Evolutionary conservation across 257 asterid species (phyloP), one percentile per base, ranked within the genome.

Genomic region (Nicotiana obtusifolia): DNA sequence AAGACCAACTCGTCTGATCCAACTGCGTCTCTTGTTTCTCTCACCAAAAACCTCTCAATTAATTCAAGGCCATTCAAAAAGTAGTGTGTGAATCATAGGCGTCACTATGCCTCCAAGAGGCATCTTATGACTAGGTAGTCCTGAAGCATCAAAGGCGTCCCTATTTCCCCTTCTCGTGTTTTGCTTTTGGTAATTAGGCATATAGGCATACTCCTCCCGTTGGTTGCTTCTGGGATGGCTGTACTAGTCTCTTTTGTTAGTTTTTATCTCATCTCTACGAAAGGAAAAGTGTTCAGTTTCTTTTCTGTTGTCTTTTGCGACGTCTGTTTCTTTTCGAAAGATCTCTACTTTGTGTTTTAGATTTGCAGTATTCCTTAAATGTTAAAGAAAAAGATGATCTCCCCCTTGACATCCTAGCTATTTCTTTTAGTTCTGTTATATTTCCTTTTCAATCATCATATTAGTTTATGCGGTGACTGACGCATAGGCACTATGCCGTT

Each of bases 21-120:
- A 33, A 75, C 90, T 4, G 66, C 84, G 20, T 82, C 97, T 9
- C 89, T 91, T 0, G 82, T 90, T 44, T 35, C 82, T 78, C 91
- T 89, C n/a, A 90, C 93, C 8, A 54, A 88, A 26, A 87, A 86
- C 75, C 90, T 93, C 1, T 88, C 95, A 0, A 88, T 90, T 16
- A 80, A 82, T 81, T 75, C 94, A 60, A 88, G 82, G 77, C 86
- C 91, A 3, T 57, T 84, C 81, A 82, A 84, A 84, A 85, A 82
- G 87, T 78, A 87, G 82, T 10, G 84, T 84, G 77, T 87, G 86
- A 88, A 71, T 41, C 67, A 10, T 59, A 66, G 78, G 13, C 49
- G 13, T 52, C 57, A 4, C 17, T 24, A 56, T 22, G 82, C 82
- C 84, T 56, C 76, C 28, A 65, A 66, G 76, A 81, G 82, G 88